A percentile compares a stretch with the other conserved stretches of the same genome.
These are phyloP conservation scores for Eutypa lata DNA, from an alignment of 2,329 filamentous ascomycete genomes.

Conservation along the genomic window DNA sequence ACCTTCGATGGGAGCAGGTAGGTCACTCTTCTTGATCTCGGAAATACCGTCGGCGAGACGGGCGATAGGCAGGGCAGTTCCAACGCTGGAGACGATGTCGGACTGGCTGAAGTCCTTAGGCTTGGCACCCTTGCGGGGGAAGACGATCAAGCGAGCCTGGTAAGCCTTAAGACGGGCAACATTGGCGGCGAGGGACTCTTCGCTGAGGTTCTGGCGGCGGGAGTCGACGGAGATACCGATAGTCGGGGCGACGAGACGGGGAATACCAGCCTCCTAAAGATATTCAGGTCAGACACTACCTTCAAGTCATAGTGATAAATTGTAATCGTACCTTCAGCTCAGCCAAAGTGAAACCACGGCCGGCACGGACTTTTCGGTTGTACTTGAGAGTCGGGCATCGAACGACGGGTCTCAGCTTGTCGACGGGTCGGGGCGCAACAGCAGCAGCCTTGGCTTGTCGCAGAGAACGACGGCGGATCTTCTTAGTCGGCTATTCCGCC, in stretches of 20 bases:
- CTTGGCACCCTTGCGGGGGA: slow-evolving; percentile 92
- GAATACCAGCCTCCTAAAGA: slow-evolving; percentile 85
- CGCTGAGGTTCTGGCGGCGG: slow-evolving; percentile 94
- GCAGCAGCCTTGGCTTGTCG: slow-evolving; percentile 93
- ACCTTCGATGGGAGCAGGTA: slow-evolving; percentile 73
- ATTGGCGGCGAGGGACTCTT: slow-evolving; percentile 92
- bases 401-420: slow-evolving; percentile 93
- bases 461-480: slow-evolving; percentile 86
- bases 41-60: slow-evolving; percentile 62
- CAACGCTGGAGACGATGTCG: slow-evolving; percentile 54
- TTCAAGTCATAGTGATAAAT: neutral
- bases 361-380: slow-evolving; percentile 95
- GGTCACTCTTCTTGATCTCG: slow-evolving; percentile 78
- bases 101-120: slow-evolving; percentile 77
- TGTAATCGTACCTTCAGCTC: slow-evolving; percentile 88
- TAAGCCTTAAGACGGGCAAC: slow-evolving; percentile 98
- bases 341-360: slow-evolving; percentile 94
- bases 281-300: slow-evolving; percentile 30
- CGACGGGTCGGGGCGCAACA: slow-evolving; percentile 92
- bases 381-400: slow-evolving; percentile 98
- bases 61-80: slow-evolving; percentile 68
- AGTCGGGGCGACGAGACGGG: slow-evolving; percentile 89
- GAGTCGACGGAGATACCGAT: slow-evolving; percentile 96
- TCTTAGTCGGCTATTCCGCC: slow-evolving; percentile 78
- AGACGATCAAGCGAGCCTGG: slow-evolving; percentile 93